Evolutionary conservation across 495 filamentous ascomycete species (phyloP).

Genomic region (Penicillium parvum): DNA sequence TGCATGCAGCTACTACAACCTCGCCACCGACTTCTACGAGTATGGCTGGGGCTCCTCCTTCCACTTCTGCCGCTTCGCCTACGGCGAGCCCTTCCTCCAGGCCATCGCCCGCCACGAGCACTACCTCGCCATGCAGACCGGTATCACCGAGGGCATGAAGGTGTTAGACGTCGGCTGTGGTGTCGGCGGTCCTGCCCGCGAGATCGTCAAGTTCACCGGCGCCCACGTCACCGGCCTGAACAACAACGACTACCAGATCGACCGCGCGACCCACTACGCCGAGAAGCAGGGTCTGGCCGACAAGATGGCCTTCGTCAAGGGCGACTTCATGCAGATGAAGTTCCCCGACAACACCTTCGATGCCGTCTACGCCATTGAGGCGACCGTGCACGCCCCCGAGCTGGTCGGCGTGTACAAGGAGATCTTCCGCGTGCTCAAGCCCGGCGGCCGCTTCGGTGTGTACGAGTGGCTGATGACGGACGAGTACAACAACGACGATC

Average conservation of each 20-base stretch:
- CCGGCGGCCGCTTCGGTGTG: slow-evolving; percentile 92
- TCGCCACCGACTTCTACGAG: slow-evolving; percentile 96
- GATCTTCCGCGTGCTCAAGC: slow-evolving; percentile 94
- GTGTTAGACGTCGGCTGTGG: slow-evolving; percentile 97
- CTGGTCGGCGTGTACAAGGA: slow-evolving; percentile 93
- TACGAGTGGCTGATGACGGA: slow-evolving; percentile 99
- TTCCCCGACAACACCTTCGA: slow-evolving; percentile 92
- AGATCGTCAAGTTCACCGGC: slow-evolving; percentile 94
- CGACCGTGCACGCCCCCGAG: slow-evolving; percentile 90
- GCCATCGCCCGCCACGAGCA: slow-evolving; percentile 97
- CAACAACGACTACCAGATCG: slow-evolving; percentile 99
- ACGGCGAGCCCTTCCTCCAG: slow-evolving; percentile 83
- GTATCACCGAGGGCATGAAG: slow-evolving; percentile 78
- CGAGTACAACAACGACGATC: slow-evolving; percentile 83
- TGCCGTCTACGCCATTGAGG: slow-evolving; percentile 96
- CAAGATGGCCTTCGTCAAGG: slow-evolving; percentile 87
- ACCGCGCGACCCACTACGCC: slow-evolving; percentile 85
- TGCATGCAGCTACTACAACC: slow-evolving; percentile 81
- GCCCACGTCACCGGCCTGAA: slow-evolving; percentile 88
- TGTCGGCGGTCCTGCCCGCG: slow-evolving; percentile 94
- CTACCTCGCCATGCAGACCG: slow-evolving; percentile 90
- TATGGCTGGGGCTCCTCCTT: slow-evolving; percentile 93
- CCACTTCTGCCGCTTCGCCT: slow-evolving; percentile 96
- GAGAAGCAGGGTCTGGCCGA: slow-evolving; percentile 72
- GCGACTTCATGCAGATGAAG: slow-evolving; percentile 99